A percentile compares a stretch with the other conserved stretches of the same genome.
Evolutionary conservation across 2,329 filamentous ascomycete genomes (phyloP).

Genomic region (Hypoxylon sp.): DNA sequence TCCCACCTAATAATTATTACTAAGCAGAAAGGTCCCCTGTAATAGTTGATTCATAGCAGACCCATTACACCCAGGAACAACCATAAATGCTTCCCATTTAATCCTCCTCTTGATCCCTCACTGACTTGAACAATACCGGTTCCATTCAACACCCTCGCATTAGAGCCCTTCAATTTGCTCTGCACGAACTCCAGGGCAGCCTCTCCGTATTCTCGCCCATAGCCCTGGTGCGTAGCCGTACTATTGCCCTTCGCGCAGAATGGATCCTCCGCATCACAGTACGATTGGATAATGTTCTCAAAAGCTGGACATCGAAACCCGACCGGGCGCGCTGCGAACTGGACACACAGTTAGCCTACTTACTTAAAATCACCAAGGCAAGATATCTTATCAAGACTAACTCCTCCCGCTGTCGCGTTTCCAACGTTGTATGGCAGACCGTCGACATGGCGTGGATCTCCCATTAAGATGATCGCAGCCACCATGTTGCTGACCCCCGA

Average conservation of each 20-base stretch:
- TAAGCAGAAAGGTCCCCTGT: neutral
- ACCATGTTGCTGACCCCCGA: conserved; percentile 65
- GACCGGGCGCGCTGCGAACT: conserved; percentile 71
- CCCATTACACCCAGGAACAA: conserved; percentile 13
- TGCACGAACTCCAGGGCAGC: conserved; percentile 71
- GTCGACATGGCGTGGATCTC: conserved; percentile 68
- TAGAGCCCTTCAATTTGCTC: conserved; percentile 59
- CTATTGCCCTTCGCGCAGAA: conserved; percentile 74
- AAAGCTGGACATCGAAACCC: conserved; percentile 68
- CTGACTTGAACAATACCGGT: conserved; percentile 3
- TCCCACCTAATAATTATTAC: neutral
- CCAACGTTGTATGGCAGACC: conserved; percentile 71
- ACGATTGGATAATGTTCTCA: conserved; percentile 67
- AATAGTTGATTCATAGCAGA: conserved; percentile 5
- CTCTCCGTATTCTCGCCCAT: conserved; percentile 69
- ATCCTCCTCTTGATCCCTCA: neutral
- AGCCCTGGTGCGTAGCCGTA: conserved; percentile 69
- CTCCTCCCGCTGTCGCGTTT: conserved; percentile 68
- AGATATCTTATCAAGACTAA: conserved; percentile 56
- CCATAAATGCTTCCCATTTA: conserved; percentile 14
- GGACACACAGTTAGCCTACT: no score
- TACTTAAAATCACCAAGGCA: no score
- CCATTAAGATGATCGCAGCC: conserved; percentile 73
- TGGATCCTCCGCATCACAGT: conserved; percentile 72
- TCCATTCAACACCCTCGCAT: conserved; percentile 2